phyloP scores from a whole-genome alignment of 805 yeast species.

The Saccharomycopsis capsularis region DNA sequence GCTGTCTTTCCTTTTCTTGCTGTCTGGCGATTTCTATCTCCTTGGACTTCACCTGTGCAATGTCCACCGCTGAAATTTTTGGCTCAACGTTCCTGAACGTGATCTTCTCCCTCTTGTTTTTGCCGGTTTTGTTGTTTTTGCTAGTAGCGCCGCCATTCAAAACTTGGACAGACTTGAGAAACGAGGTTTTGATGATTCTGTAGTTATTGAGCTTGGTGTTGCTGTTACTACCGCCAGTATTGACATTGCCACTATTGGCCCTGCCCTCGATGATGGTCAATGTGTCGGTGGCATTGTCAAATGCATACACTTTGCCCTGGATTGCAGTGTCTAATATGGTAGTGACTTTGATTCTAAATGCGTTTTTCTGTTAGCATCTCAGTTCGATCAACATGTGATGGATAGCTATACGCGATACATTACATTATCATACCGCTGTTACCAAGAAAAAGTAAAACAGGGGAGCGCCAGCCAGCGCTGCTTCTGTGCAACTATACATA shows the following conservation, averaged over 20 bases:
- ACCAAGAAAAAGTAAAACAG: not conserved
- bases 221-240: not conserved
- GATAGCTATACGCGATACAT: too few relatives aligned
- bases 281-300: conserved; percentile 34
- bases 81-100: conserved; percentile 13
- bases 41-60: conserved; percentile 10
- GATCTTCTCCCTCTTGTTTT: not conserved
- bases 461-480: too few relatives aligned
- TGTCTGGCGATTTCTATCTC: conserved; percentile 11
- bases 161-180: conserved; percentile 18
- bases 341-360: conserved; percentile 44
- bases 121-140: conserved; percentile 4
- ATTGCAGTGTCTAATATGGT: conserved; percentile 52
- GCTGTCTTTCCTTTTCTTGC: conserved; percentile 13
- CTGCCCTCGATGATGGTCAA: conserved; percentile 24
- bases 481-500: conserved; percentile 27
- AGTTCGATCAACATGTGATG: too few relatives aligned
- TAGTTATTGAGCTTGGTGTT: not conserved
- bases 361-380: not conserved
- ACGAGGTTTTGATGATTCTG: conserved; percentile 16
- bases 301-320: conserved; percentile 60
- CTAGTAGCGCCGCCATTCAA: not conserved
- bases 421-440: too few relatives aligned
- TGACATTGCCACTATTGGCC: not conserved
- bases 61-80: conserved; percentile 2